Conservation (phyloP, 2,329 filamentous ascomycete species). For the Cladophialophora psammophila region DNA sequence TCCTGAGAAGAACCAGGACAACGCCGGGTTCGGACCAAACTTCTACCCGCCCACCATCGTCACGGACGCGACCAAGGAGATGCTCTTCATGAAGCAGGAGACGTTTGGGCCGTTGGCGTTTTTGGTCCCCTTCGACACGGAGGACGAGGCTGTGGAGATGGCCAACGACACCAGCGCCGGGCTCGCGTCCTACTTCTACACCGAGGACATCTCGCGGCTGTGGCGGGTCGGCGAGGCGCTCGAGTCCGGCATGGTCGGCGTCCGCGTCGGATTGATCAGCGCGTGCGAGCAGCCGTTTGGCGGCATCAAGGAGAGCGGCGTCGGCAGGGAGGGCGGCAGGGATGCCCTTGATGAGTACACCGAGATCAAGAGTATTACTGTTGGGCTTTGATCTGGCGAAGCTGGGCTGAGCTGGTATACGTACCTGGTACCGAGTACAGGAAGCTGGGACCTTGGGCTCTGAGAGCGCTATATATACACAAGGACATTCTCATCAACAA, state of each 20-base stretch:
- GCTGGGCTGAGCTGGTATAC: not conserved
- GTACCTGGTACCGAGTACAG: too few species aligned
- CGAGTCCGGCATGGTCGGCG: conserved; percentile 84
- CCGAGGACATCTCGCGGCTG: conserved; percentile 56
- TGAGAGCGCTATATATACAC: too few species aligned
- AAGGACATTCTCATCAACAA: too few species aligned
- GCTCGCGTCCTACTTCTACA: conserved; percentile 56
- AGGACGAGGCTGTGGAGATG: conserved; percentile 45
- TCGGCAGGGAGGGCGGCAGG: conserved; percentile 15
- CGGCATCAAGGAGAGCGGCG: conserved; percentile 45
- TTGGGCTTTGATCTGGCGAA: conserved; percentile 51
- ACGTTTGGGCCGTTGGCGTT: conserved; percentile 80
- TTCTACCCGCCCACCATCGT: conserved; percentile 84
- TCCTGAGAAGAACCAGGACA: not conserved
- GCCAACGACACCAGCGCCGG: conserved; percentile 46
- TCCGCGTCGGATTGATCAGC: conserved; percentile 53
- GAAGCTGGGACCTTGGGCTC: too few species aligned
- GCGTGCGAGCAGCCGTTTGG: conserved; percentile 37
- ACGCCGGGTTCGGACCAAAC: conserved; percentile 69
- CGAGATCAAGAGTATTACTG: conserved; percentile 72
- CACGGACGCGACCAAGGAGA: conserved; percentile 75
- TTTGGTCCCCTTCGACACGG: conserved; percentile 68
- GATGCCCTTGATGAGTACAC: conserved; percentile 73
- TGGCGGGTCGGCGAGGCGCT: conserved; percentile 72
- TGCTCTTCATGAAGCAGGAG: conserved; percentile 89